Percentiles rank a stretch among this genome's conserved stretches.
phyloP scores from a whole-genome alignment of 73 alveolate species.

The Diophrys sp. region DNA sequence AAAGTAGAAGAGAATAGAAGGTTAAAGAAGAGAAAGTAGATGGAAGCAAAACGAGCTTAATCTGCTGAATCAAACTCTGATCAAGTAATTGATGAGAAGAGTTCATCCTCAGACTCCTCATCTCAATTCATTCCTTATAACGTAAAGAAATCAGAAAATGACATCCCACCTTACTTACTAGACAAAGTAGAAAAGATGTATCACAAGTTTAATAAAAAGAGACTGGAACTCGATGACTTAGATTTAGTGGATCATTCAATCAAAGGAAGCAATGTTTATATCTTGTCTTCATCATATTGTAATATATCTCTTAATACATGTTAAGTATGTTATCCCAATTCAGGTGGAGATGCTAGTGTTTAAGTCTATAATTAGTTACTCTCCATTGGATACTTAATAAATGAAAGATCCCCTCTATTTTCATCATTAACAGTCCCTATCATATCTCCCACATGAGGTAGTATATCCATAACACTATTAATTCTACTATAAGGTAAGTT shows the following conservation, averaged over 20 bases:
- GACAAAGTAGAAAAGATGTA: neutral
- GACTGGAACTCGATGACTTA: neutral
- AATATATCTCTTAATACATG: constrained; percentile 23
- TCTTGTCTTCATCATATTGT: constrained; percentile 11
- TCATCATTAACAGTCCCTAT: constrained; percentile 27
- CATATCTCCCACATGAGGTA: constrained; percentile 33
- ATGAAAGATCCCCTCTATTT: constrained; percentile 37
- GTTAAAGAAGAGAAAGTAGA: too few species aligned
- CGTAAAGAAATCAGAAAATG: too few species aligned
- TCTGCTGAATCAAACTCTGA: too few species aligned
- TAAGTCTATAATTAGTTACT: constrained; percentile 21
- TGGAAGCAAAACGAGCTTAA: too few species aligned
- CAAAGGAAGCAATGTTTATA: neutral
- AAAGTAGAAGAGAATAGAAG: too few species aligned
- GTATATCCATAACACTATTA: constrained; percentile 34
- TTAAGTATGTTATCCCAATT: constrained; percentile 63
- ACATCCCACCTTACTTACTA: too few species aligned
- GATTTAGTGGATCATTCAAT: neutral
- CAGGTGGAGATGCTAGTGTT: constrained; percentile 57
- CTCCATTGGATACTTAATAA: constrained; percentile 48
- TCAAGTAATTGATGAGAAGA: too few species aligned
- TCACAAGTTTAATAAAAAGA: neutral
- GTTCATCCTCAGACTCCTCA: too few species aligned
- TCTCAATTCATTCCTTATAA: too few species aligned
- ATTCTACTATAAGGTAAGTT: constrained; percentile 59